Evolutionary conservation across 768 basidiomycete genomes (phyloP).

Genomic region (Fistulinella prunicolor): DNA sequence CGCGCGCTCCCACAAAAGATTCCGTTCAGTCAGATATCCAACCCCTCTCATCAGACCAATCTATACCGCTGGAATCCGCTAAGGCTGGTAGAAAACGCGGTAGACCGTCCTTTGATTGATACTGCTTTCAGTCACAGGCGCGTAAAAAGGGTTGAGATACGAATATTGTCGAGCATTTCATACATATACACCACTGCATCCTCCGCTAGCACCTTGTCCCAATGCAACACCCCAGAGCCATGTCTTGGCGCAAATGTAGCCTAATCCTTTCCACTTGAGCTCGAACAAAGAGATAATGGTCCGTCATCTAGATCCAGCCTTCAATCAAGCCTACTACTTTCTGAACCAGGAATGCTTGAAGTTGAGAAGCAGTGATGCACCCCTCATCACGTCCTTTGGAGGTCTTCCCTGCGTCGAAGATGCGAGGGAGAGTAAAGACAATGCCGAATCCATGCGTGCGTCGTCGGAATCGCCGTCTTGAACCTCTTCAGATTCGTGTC

Average conservation of each 20-base stretch:
- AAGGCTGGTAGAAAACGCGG: slow-evolving; percentile 33
- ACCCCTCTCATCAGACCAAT: slow-evolving; percentile 10
- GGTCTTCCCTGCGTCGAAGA: slow-evolving; percentile 6
- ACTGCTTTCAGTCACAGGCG: slow-evolving; percentile 12
- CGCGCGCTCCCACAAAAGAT: slow-evolving; percentile 23
- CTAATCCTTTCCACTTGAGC: slow-evolving; percentile 18
- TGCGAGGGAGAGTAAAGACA: slow-evolving; percentile 31
- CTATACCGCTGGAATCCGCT: slow-evolving; percentile 10
- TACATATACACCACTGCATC: slow-evolving; percentile 29
- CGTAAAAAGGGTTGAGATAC: slow-evolving; percentile 15
- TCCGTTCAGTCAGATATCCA: slow-evolving; percentile 11
- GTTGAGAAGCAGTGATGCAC: slow-evolving; percentile 28
- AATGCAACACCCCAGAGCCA: slow-evolving; percentile 22
- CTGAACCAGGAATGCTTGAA: slow-evolving; percentile 30
- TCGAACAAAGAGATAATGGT: slow-evolving; percentile 17
- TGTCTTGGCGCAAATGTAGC: slow-evolving; percentile 29
- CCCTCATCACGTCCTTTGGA: slow-evolving; percentile 24
- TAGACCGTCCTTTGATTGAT: slow-evolving; percentile 30
- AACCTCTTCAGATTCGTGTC: slow-evolving; percentile 20
- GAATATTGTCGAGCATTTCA: slow-evolving; percentile 26
- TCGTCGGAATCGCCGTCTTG: slow-evolving; percentile 8
- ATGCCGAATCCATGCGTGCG: slow-evolving; percentile 23
- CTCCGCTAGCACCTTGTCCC: slow-evolving; percentile 24
- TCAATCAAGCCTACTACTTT: slow-evolving; percentile 19
- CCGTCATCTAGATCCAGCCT: slow-evolving; percentile 17